A percentile compares a stretch with the other conserved stretches of the same genome.
These are phyloP conservation scores for Colletotrichum noveboracense DNA, from an alignment of 2,329 filamentous ascomycete genomes.

Conservation along the genomic window DNA sequence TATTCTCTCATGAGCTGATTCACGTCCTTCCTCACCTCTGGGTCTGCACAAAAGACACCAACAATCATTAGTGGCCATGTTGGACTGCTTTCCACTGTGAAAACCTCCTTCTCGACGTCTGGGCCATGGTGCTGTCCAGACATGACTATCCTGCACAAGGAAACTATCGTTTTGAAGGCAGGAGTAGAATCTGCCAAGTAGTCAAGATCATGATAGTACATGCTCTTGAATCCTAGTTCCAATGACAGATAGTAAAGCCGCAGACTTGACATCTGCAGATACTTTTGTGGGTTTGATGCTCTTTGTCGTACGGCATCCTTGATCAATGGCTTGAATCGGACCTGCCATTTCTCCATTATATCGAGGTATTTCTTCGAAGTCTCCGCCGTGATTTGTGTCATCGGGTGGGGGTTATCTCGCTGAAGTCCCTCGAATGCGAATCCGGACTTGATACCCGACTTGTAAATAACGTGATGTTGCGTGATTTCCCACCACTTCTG, in stretches of 20 bases:
- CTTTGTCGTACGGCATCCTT: not conserved
- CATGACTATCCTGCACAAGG: not conserved
- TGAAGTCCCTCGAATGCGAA: slow-evolving; percentile 20
- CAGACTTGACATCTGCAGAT: not conserved
- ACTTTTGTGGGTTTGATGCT: not conserved
- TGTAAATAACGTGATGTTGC: slow-evolving; percentile 2
- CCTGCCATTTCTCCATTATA: not conserved
- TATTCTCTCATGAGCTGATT: slow-evolving; percentile 44
- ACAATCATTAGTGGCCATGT: slow-evolving; percentile 45
- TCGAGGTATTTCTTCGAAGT: slow-evolving; percentile 19
- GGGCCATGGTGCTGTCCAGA: not conserved
- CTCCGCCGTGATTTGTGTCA: not conserved
- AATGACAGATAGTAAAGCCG: not conserved
- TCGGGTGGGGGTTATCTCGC: not conserved
- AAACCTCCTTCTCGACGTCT: not conserved
- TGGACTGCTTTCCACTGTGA: slow-evolving; percentile 5
- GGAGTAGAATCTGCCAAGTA: not conserved
- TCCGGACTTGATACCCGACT: not conserved
- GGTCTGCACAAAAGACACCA: slow-evolving; percentile 44
- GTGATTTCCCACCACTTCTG: slow-evolving; percentile 4
- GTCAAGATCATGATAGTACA: not conserved
- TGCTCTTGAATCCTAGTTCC: not conserved
- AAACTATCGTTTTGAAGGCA: not conserved
- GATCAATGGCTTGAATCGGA: not conserved
- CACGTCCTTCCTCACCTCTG: slow-evolving; percentile 40